Percentiles rank a stretch among this genome's conserved stretches.
phyloP scores from a whole-genome alignment of 73 alveolate species.

The Loxodes magnus region DNA sequence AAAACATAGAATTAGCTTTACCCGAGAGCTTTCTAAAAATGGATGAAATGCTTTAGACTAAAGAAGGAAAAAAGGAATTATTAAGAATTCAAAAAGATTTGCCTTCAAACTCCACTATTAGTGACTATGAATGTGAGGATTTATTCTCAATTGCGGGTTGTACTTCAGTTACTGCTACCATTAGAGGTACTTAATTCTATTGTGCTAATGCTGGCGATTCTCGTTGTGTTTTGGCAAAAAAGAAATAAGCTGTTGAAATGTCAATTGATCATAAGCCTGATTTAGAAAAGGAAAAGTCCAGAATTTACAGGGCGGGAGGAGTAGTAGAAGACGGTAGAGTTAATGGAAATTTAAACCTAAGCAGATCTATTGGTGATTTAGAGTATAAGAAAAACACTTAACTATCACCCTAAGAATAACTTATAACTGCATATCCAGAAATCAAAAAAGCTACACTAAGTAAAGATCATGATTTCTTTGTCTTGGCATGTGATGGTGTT shows the following conservation, averaged over 20 bases:
- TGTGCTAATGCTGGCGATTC: conserved; percentile 93
- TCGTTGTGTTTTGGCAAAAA: conserved; percentile 65
- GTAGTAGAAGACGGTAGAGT: conserved; percentile 60
- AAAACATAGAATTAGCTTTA: conserved; percentile 37
- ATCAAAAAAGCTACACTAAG: conserved; percentile 26
- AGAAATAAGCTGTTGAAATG: conserved; percentile 57
- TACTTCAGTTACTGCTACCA: conserved; percentile 68
- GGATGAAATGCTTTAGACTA: conserved; percentile 43
- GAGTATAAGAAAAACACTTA: conserved; percentile 78
- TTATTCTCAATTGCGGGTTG: conserved; percentile 68
- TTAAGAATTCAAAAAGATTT: no score
- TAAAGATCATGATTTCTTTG: conserved; percentile 35
- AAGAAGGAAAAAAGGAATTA: conserved; percentile 52
- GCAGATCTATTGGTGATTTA: conserved; percentile 87
- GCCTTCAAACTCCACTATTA: no score
- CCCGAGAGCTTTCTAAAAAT: conserved; percentile 45
- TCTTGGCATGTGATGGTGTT: conserved; percentile 46
- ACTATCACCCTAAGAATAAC: conserved; percentile 74
- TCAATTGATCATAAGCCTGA: conserved; percentile 88
- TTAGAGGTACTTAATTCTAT: conserved; percentile 43
- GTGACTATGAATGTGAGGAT: conserved; percentile 26
- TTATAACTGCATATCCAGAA: conserved; percentile 80
- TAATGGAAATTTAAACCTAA: conserved; percentile 55
- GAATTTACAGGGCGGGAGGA: conserved; percentile 75
- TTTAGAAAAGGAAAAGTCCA: conserved; percentile 44